Evolutionary conservation across 2,329 filamentous ascomycete species (phyloP), one percentile per base, ranked within the genome.

Genomic region (Zopfia rhizophila): DNA sequence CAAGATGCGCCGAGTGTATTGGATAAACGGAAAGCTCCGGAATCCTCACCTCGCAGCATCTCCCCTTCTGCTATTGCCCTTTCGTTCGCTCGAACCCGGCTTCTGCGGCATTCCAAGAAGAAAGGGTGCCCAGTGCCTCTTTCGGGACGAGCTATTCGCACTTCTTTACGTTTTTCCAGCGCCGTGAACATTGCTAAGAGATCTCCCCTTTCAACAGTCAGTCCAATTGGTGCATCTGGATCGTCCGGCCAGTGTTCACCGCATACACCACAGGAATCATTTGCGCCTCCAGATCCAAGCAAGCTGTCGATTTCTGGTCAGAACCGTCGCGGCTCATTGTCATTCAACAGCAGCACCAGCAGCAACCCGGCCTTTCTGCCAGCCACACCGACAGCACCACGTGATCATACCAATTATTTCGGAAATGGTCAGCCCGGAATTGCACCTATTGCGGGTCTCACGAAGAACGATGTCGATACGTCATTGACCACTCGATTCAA

Each of bases 251-350:
- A n/a, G n/a, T n/a, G n/a, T n/a, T 83, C 89, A 7, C 90, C 91
- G 13, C 88, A 84, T 47, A 97, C 93, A 0, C 93, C 93, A 0
- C 84, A 84, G 36, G 91, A 94, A 49, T 82, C 80, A 41, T 81
- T 90, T 61, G 79, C 86, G 18, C 88, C 89, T 18, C 86, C 88
- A 5, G 92, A 97, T 66, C 87, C 91, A 1, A 95, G 89, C 70
- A 84, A 85, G 27, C 76, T 96, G 13, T 92, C 91, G 1, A 93
- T 96, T 48, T 94, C 90, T 3, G 87, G 71, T 40, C 70, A 70
- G 3, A 66, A 60, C 21, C 70, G 73, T 30, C 62, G 71, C 3
- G 75, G 75, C 37, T 66, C 66, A 4, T 45, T 66, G 22, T 67
- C 66, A 8, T 68, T 75, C 28, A 66, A 68, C 40, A 65, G 53